Base-by-base conservation (phyloP, 805 yeast genomes). In the Millerozyma miso region DNA sequence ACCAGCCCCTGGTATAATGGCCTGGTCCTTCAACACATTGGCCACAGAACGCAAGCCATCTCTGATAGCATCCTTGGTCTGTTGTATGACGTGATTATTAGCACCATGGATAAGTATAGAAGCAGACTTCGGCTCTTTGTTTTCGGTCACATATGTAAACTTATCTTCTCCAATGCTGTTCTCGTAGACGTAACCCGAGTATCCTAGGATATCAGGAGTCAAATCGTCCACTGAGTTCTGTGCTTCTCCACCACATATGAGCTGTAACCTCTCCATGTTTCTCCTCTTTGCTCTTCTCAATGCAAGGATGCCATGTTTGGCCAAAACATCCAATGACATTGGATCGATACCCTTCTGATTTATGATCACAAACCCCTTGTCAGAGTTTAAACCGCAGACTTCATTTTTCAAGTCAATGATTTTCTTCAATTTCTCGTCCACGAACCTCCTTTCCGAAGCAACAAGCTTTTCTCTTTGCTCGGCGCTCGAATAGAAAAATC, bases 311-410 rank as follows among this genome's bases (percentile, higher is more conserved):
- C 85, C 86, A 66, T 93, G 85, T 61, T 88, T 88, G 35, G 98
- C 98, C 50, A 93, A 75, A 4, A 91, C 83, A 61, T 93, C 99
- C 49, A 93, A 72, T 5, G 97, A 89, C 93, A 93, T 85, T 50
- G 99, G 99, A 62, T 93, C 99, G 52, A 93, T 93, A 56, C 99
- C 99, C 74, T 93, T 93, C 69, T 93, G 99, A 69, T 93, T 93
- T 63, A 93, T 86, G 44, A 93, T 86, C 44, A 93, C 98, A 66
- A 93, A 93, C 2, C 91, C 88, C 56, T 82, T 74, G 50, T 80
- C 72, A 6, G 81, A 71, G 56, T 81, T 84, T 50, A 81, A 70
- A 16, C 84, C 88, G 64, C 97, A 89, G 40, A 93, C 97, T 61
- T 83, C 83, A 60, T 93, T 88, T 68, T 93, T 93, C 65, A 93